A percentile compares a stretch with the other conserved stretches of the same genome.
These are phyloP conservation scores for Termitomyces sp. DNA, from an alignment of 768 basidiomycete genomes.

Conservation along the genomic window DNA sequence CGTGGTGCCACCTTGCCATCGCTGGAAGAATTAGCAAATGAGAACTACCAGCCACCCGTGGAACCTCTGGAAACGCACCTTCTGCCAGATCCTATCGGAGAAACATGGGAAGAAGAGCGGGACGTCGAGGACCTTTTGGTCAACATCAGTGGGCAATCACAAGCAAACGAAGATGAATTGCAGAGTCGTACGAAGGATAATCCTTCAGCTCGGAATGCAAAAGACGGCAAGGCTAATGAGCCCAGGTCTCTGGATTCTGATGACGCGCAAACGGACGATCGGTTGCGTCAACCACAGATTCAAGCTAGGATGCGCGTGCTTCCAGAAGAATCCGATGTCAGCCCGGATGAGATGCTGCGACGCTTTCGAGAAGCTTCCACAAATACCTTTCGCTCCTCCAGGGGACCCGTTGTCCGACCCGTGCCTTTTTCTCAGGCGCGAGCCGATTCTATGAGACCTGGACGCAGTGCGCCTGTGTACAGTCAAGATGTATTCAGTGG, in stretches of 20 bases:
- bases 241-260: slow-evolving; percentile 25
- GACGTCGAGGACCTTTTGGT: slow-evolving; percentile 29
- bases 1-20: not conserved
- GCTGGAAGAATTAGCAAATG: slow-evolving; percentile 10
- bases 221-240: not conserved
- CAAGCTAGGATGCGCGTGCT: not conserved
- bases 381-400: slow-evolving; percentile 4
- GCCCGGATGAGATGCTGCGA: slow-evolving; percentile 11
- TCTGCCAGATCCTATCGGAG: not conserved
- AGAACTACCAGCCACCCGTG: not conserved
- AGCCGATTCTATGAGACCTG: not conserved
- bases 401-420: slow-evolving; percentile 1
- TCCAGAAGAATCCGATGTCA: slow-evolving; percentile 1
- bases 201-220: not conserved
- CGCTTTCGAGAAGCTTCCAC: slow-evolving; percentile 5
- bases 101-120: slow-evolving; percentile 21
- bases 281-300: slow-evolving; percentile 7
- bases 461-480: slow-evolving; percentile 4
- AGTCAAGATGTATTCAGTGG: not conserved
- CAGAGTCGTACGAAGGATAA: not conserved
- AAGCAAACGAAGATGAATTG: not conserved
- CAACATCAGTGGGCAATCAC: slow-evolving; percentile 12
- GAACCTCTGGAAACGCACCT: not conserved
- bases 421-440: not conserved
- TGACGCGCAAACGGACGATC: slow-evolving; percentile 25